phyloP scores from a whole-genome alignment of 148 eudicot genomes.

The Heliosperma pusillum region DNA sequence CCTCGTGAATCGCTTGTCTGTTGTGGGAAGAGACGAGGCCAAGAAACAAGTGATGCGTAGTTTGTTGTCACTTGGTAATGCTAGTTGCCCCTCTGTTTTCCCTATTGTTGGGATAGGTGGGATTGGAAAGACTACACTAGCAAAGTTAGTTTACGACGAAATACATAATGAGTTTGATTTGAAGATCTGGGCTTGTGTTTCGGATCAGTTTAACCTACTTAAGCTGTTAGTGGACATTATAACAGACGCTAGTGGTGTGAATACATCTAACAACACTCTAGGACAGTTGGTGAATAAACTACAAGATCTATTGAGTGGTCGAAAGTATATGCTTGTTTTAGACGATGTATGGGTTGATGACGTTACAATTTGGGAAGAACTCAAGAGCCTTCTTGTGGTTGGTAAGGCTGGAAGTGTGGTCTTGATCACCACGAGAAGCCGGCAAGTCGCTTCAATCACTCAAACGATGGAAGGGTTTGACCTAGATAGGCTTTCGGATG shows the following conservation, averaged over 20 bases:
- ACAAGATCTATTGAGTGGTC: too few species aligned
- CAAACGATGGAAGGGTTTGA: too few species aligned
- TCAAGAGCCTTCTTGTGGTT: too few species aligned
- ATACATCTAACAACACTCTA: not conserved
- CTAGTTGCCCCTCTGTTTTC: slow-evolving; percentile 11
- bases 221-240: slow-evolving; percentile 17
- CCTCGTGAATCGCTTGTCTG: not conserved
- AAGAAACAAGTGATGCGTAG: slow-evolving; percentile 1
- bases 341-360: too few species aligned
- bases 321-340: too few species aligned
- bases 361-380: too few species aligned
- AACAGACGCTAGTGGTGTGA: not conserved
- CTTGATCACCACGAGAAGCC: slow-evolving; percentile 24
- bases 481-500: slow-evolving; percentile 3
- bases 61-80: not conserved
- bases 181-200: slow-evolving; percentile 30
- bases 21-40: slow-evolving; percentile 26
- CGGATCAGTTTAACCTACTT: too few species aligned
- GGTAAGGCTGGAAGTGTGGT: slow-evolving; percentile 22
- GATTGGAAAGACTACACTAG: too few species aligned
- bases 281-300: not conserved
- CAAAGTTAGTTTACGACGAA: slow-evolving; percentile 23
- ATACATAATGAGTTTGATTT: slow-evolving; percentile 13
- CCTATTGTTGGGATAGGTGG: slow-evolving; percentile 32
- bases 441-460: slow-evolving; percentile 17